Evolutionary conservation across 768 basidiomycete species (phyloP).

Genomic region (Serpula lacrymans): DNA sequence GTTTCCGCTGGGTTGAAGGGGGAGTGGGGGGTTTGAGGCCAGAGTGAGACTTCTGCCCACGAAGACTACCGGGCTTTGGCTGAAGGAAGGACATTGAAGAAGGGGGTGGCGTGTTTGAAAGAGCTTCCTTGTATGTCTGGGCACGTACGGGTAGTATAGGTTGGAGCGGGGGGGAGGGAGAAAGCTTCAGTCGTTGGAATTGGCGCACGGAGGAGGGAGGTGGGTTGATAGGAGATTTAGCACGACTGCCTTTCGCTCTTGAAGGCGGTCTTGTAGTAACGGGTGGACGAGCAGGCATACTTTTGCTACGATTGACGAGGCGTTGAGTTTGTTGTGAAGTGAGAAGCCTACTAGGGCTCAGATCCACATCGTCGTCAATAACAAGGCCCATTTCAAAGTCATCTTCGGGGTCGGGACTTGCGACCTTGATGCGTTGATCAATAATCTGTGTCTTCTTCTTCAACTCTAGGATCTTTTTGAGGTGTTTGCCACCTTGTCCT

Average conservation of each 20-base stretch:
- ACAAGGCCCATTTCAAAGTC: conserved; percentile 85
- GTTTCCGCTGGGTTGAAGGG: conserved; percentile 54
- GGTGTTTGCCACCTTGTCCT: conserved; percentile 50
- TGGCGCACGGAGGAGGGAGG: conserved; percentile 69
- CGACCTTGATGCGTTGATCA: conserved; percentile 48
- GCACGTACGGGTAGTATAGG: conserved; percentile 46
- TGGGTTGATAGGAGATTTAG: conserved; percentile 70
- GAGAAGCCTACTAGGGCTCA: conserved; percentile 73
- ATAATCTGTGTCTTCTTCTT: conserved; percentile 56
- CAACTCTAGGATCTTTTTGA: conserved; percentile 48
- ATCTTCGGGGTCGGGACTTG: conserved; percentile 69
- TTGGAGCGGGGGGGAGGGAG: conserved; percentile 65
- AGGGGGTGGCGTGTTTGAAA: conserved; percentile 47
- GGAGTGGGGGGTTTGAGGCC: conserved; percentile 76
- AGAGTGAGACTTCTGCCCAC: conserved; percentile 81
- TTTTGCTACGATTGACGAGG: conserved; percentile 53
- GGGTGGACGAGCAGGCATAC: conserved; percentile 48
- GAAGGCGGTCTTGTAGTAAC: conserved; percentile 61
- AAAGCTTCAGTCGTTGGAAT: conserved; percentile 61
- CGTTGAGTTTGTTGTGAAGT: conserved; percentile 45
- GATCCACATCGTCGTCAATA: conserved; percentile 78
- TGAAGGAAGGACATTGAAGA: conserved; percentile 57
- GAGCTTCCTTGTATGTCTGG: conserved; percentile 57
- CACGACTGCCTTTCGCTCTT: conserved; percentile 56
- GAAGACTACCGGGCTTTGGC: conserved; percentile 70